Evolutionary conservation across 495 filamentous ascomycete genomes (phyloP), one percentile per base, ranked within the genome.

Genomic region (Aspergillus bertholletiae): DNA sequence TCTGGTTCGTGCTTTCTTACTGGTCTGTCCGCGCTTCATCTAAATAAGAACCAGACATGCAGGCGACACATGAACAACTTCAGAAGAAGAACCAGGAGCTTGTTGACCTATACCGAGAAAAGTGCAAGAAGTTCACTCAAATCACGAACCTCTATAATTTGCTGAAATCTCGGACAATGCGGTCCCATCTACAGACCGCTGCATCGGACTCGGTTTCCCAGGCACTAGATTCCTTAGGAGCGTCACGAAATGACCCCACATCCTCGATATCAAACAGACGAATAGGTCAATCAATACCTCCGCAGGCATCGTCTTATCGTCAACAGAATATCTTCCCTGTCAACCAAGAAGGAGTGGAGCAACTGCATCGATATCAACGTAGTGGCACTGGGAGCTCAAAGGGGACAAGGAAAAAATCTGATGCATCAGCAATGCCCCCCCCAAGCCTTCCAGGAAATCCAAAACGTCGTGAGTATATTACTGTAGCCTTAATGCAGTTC

Each of bases 101-200:
- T 3, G 74, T 80, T 24, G 79, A 85, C 46, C 76, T 83, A 2
- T 84, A 85, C 55, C 78, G 82, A 39, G 88, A 93, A 28, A 95
- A 95, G 62, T 85, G 74, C 54, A 84, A 83, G 39, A 87, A 88
- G 53, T 80, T 90, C n/a, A 73, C 84, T 4, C 86, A 92, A 52
- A 86, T 85, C 18, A 89, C 91, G 58, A 88, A 92, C 57, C 80
- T 96, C 6, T 97, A 96, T 56, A 87, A 90, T 57, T 80, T 86
- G 28, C 74, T 96, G 41, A 96, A 96, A 68, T 80, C 84, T 22
- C 83, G 85, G 49, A 81, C 85, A 5, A 83, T 90, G 76, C 71
- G 80, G 23, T 80, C 82, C 8, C 84, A 88, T 26, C 84, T 90
- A 46, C 83, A 88, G 52, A 79, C 78, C 41, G 88, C 88, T 17